Evolutionary conservation across 305 asterid species (phyloP).

Genomic region (Fraxinus latifolia): DNA sequence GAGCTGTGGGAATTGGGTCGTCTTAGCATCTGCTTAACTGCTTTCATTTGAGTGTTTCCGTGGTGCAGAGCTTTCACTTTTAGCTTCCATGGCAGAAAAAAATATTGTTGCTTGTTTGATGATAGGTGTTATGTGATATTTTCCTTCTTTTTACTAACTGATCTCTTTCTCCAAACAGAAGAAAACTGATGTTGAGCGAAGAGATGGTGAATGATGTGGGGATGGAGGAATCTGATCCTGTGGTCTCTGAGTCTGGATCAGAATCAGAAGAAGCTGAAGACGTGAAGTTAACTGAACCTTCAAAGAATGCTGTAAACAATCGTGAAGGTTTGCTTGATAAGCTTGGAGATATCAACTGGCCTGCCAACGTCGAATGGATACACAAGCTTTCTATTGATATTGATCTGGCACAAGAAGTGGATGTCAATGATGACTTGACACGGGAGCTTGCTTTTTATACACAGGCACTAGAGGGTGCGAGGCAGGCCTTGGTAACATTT

Average conservation of each 20-base stretch:
- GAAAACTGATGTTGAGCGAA: constrained; percentile 18
- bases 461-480: constrained; percentile 72
- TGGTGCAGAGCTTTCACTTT: not conserved
- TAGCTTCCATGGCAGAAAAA: not conserved
- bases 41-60: not conserved
- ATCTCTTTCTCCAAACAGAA: not conserved
- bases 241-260: constrained; percentile 52
- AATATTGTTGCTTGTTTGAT: not conserved
- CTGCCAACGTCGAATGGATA: constrained; percentile 57
- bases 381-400: constrained; percentile 61
- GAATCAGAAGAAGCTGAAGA: constrained; percentile 58
- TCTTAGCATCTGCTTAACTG: not conserved
- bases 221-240: constrained; percentile 41
- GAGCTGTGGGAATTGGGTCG: not conserved
- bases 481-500: constrained; percentile 50
- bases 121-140: too few species aligned
- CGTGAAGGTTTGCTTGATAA: constrained; percentile 65
- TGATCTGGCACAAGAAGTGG: constrained; percentile 55
- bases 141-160: not conserved
- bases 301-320: constrained; percentile 62
- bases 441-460: constrained; percentile 79
- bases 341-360: constrained; percentile 72
- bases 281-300: constrained; percentile 58
- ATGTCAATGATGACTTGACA: constrained; percentile 69
- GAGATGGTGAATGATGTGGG: not conserved